Evolutionary conservation across 192 early-diverging fungal species (phyloP).

Genomic region (Piromyces finnis): DNA sequence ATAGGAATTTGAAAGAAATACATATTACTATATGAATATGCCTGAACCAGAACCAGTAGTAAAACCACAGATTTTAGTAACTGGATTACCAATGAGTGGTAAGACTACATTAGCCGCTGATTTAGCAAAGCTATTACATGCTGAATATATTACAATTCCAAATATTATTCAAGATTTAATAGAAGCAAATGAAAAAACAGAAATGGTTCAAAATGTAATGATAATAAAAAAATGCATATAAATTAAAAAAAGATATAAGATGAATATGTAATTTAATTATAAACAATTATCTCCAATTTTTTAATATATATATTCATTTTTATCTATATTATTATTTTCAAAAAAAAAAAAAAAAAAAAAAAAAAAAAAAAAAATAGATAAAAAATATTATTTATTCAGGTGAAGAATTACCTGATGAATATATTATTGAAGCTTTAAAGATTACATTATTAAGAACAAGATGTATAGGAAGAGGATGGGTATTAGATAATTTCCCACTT

Average conservation of each 20-base stretch:
- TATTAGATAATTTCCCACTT: background rate
- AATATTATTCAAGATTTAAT: background rate
- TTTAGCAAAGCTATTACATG: background rate
- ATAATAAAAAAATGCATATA: too few relatives aligned
- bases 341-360: too few relatives aligned
- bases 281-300: too few relatives aligned
- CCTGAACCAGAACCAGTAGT: background rate
- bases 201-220: background rate
- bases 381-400: background rate
- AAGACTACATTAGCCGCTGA: background rate
- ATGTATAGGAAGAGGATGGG: background rate
- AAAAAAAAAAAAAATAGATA: too few relatives aligned
- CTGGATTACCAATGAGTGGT: background rate
- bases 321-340: too few relatives aligned
- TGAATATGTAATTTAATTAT: too few relatives aligned
- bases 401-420: background rate
- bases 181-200: background rate
- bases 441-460: background rate
- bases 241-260: too few relatives aligned
- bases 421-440: background rate
- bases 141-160: background rate
- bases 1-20: background rate
- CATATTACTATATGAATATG: background rate
- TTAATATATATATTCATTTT: too few relatives aligned
- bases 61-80: background rate